These are phyloP conservation scores for Xerocomellus amylosporus DNA, from an alignment of 768 basidiomycete genomes.

Conservation along the genomic window DNA sequence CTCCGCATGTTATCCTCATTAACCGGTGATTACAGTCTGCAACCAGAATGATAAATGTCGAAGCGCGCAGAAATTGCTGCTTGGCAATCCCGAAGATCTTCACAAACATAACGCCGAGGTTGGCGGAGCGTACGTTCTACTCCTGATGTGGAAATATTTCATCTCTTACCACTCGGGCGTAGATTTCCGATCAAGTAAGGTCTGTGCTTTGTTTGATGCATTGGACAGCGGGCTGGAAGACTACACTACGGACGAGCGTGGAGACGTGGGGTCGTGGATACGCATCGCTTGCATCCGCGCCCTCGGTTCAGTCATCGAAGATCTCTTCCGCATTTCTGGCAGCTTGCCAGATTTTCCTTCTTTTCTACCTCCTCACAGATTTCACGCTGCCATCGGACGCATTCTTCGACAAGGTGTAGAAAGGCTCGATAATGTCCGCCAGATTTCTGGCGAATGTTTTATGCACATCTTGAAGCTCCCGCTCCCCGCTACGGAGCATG, in stretches of 20 bases:
- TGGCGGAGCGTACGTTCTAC: constrained; percentile 44
- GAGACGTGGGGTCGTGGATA: constrained; percentile 96
- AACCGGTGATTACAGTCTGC: constrained; percentile 30
- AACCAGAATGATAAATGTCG: constrained; percentile 45
- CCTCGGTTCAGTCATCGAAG: constrained; percentile 51
- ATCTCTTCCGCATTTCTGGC: constrained; percentile 46
- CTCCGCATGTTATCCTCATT: constrained; percentile 20
- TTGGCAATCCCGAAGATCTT: constrained; percentile 47
- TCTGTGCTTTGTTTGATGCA: constrained; percentile 51
- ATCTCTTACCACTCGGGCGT: constrained; percentile 9
- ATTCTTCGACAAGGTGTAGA: constrained; percentile 89
- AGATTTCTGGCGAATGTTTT: constrained; percentile 68
- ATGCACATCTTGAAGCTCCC: constrained; percentile 46
- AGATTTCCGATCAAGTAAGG: constrained; percentile 50
- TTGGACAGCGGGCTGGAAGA: constrained; percentile 77
- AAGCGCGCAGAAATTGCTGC: constrained; percentile 57
- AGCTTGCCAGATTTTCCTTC: constrained; percentile 45
- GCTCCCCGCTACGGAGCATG: constrained; percentile 40
- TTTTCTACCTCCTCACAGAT: constrained; percentile 60
- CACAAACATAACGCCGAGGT: constrained; percentile 39
- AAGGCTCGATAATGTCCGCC: constrained; percentile 86
- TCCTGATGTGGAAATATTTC: constrained; percentile 6
- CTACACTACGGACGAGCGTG: constrained; percentile 91
- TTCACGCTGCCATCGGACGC: constrained; percentile 56
- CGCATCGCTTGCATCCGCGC: constrained; percentile 75